phyloP scores from a whole-genome alignment of 371 early-diverging fungal species.

The Rhizopus stolonifer region DNA sequence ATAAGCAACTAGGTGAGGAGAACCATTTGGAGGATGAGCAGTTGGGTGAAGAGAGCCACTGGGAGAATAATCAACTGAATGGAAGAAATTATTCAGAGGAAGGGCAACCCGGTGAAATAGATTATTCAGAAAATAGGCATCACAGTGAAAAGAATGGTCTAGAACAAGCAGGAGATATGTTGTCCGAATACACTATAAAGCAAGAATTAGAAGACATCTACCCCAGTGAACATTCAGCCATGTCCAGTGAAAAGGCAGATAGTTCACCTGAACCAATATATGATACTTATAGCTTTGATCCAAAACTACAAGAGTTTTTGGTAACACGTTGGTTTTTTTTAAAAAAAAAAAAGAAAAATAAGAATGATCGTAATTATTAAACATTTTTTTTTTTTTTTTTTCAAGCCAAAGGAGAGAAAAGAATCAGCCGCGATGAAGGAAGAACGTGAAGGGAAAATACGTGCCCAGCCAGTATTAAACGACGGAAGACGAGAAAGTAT shows the following conservation, averaged over 20 bases:
- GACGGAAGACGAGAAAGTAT: conserved; percentile 77
- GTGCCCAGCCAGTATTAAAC: conserved; percentile 74
- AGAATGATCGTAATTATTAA: neutral
- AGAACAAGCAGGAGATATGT: no score
- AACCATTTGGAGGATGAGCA: no score
- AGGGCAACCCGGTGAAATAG: no score
- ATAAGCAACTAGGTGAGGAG: no score
- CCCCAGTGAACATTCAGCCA: no score
- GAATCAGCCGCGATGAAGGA: conserved; percentile 55
- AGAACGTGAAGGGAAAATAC: conserved; percentile 69
- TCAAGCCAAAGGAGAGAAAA: conserved; percentile 36
- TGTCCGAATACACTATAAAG: neutral
- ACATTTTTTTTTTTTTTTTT: neutral
- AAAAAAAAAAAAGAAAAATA: neutral
- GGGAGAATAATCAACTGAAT: no score
- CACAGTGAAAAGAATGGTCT: no score
- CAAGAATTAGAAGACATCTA: neutral
- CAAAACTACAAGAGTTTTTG: neutral
- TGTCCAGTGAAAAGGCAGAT: no score
- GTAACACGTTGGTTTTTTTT: no score
- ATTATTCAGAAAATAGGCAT: no score
- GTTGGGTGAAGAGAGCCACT: no score
- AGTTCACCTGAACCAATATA: neutral
- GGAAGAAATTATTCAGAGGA: no score
- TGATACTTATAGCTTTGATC: neutral